Evolutionary conservation across 495 filamentous ascomycete genomes (phyloP), one percentile per base, ranked within the genome.

Genomic region (Penicillium cinerascens): DNA sequence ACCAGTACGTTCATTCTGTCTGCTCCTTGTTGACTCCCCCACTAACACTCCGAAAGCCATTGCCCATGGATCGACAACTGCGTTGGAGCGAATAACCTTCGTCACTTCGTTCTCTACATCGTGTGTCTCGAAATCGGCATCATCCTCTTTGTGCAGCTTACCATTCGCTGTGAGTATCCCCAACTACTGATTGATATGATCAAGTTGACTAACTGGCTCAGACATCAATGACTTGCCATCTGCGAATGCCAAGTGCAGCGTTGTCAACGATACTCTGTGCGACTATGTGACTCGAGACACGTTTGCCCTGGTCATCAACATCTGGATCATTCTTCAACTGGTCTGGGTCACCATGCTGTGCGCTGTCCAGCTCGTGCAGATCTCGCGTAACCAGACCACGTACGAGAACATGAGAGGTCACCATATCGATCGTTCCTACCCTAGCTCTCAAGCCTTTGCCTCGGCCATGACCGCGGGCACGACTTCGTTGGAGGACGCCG

Each of bases 61-160:
- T 98, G 93, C 61, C 93, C 93, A 0, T 98, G 93, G 93, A 90
- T 97, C 35, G 86, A 93, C 68, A 97, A 96, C 71, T 98, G 93
- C 64, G 82, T 98, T 36, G 93, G 88, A 38, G 79, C 92, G 36
- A 97, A 96, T 64, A 98, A 98, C 64, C 85, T 95, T 59, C 84
- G 93, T 4, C 95, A 97, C 61, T 98, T 98, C 72, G 86, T 96
- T 51, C 68, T 96, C 20, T 98, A 96, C 64, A 78, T 97, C 27
- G 67, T 90, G 17, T 87, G 72, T 55, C 70, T 97, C 37, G 85
- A 91, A 58, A 55, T 87, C 17, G 89, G 89, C 23, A 86, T 97
- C 47, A 54, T 88, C 11, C 54, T 84, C 6, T 86, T 87, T 48
- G 61, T 83, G 10, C 68, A 75, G 51, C 54, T 84, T 44, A 73